Conservation (phyloP, 768 basidiomycete genomes). For the Boletus sensibilis region DNA sequence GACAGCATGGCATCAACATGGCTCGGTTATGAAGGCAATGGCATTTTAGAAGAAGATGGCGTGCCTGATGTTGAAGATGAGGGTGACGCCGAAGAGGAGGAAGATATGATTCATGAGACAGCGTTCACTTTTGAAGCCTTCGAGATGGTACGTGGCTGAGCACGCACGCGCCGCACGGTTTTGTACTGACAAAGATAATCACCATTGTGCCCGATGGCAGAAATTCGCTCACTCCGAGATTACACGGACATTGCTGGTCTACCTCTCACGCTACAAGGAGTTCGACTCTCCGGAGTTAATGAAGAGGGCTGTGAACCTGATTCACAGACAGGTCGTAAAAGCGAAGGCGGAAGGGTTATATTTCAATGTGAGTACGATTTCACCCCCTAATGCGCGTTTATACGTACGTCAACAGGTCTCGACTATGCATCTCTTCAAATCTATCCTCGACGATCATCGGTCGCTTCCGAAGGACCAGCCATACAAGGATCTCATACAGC, state of each 20-base stretch:
- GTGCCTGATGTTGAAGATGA: slow-evolving; percentile 70
- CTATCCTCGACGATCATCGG: slow-evolving; percentile 78
- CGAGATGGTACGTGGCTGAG: slow-evolving; percentile 62
- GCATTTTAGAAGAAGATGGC: slow-evolving; percentile 53
- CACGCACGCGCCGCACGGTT: slow-evolving; percentile 14
- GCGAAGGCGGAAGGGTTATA: slow-evolving; percentile 93
- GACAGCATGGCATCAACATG: slow-evolving; percentile 11
- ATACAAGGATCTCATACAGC: slow-evolving; percentile 75
- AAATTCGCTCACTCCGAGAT: slow-evolving; percentile 89
- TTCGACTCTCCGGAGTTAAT: slow-evolving; percentile 75
- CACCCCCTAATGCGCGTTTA: slow-evolving; percentile 5
- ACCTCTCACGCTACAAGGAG: slow-evolving; percentile 81
- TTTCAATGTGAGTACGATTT: slow-evolving; percentile 69
- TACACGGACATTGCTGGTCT: slow-evolving; percentile 77
- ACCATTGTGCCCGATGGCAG: slow-evolving; percentile 42
- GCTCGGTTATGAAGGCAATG: slow-evolving; percentile 33
- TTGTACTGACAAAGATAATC: slow-evolving; percentile 21
- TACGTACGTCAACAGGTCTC: slow-evolving; percentile 63
- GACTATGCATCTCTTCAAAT: slow-evolving; percentile 83
- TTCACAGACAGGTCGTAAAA: slow-evolving; percentile 89
- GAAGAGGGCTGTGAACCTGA: slow-evolving; percentile 83
- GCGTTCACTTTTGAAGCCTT: slow-evolving; percentile 91
- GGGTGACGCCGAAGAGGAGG: slow-evolving; percentile 54
- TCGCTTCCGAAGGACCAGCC: slow-evolving; percentile 76
- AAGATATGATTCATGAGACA: slow-evolving; percentile 75